Conservation (phyloP, 352 stramenopile genomes). For the Peronospora tabacina region DNA sequence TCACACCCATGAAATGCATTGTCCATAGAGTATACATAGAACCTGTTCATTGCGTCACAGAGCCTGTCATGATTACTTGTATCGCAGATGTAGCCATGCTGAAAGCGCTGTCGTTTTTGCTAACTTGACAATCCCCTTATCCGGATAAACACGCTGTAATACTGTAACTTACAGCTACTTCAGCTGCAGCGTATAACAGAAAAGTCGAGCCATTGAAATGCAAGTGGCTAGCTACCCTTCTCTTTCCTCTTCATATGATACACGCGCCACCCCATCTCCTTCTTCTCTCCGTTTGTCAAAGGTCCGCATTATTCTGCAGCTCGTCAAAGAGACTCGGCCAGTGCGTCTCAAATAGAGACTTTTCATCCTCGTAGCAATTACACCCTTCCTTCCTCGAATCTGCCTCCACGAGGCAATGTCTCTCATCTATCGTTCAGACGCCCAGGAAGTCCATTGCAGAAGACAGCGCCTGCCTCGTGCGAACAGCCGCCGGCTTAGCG, state of each 20-base stretch:
- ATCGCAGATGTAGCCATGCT: no score
- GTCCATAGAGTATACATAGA: no score
- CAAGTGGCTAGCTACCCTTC: constrained; percentile 19
- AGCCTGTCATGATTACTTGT: no score
- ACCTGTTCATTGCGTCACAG: no score
- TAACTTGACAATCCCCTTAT: no score
- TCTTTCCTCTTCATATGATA: constrained; percentile 23
- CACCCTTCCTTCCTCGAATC: not conserved
- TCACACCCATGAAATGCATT: not conserved
- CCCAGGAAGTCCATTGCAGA: constrained; percentile 85
- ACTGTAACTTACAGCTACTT: not conserved
- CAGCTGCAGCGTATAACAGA: constrained; percentile 3
- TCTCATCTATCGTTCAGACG: constrained; percentile 33
- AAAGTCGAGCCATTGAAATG: constrained; percentile 19
- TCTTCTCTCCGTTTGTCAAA: constrained; percentile 4
- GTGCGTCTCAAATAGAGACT: constrained; percentile 7
- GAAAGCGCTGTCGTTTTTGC: no score
- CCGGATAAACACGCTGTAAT: no score
- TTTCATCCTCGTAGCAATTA: constrained; percentile 1
- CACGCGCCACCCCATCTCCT: constrained; percentile 11
- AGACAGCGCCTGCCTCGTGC: constrained; percentile 66
- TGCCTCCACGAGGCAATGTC: not conserved
- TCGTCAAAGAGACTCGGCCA: constrained; percentile 15
- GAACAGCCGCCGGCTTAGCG: constrained; percentile 61
- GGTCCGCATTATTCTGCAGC: constrained; percentile 9